phyloP scores from a whole-genome alignment of 2,329 filamentous ascomycete species.

The Colletotrichum orbiculare region DNA sequence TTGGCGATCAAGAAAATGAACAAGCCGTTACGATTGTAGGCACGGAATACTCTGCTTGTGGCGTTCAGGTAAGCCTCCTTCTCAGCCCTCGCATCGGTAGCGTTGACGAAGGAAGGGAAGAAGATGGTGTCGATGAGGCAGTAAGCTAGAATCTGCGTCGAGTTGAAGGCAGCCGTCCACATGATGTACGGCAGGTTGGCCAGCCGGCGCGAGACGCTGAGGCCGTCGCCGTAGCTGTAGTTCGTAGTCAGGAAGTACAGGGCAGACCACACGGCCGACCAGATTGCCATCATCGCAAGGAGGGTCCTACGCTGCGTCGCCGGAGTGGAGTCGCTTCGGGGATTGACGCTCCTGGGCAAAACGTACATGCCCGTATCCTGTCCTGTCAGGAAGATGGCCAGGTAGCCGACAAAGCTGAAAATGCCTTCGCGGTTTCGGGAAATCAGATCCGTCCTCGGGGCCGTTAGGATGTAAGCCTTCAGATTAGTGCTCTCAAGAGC shows the following conservation, averaged over 20 bases:
- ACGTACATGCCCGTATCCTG: conserved; percentile 85
- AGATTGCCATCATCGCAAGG: conserved; percentile 71
- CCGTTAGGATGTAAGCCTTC: conserved; percentile 84
- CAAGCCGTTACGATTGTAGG: conserved; percentile 90
- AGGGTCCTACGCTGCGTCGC: conserved; percentile 66
- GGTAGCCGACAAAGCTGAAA: conserved; percentile 94
- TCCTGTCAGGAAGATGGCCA: conserved; percentile 93
- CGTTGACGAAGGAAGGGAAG: conserved; percentile 78
- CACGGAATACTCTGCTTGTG: conserved; percentile 83
- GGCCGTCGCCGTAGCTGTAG: conserved; percentile 75
- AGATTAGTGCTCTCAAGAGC: conserved; percentile 81
- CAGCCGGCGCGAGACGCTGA: conserved; percentile 85
- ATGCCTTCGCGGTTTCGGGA: conserved; percentile 94
- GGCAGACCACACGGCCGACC: conserved; percentile 74
- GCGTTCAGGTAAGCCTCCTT: conserved; percentile 72
- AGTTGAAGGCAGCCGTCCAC: conserved; percentile 94
- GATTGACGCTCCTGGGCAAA: conserved; percentile 69
- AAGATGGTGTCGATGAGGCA: conserved; percentile 81
- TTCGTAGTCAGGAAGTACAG: conserved; percentile 78
- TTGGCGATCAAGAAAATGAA: conserved; percentile 89
- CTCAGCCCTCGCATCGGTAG: conserved; percentile 66
- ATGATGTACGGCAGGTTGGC: conserved; percentile 94
- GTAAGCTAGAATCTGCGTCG: conserved; percentile 81
- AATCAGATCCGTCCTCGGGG: conserved; percentile 80
- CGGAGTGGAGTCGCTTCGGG: conserved; percentile 54